Conservation (phyloP, 2,329 filamentous ascomycete genomes). For the Colletotrichum sp. region DNA sequence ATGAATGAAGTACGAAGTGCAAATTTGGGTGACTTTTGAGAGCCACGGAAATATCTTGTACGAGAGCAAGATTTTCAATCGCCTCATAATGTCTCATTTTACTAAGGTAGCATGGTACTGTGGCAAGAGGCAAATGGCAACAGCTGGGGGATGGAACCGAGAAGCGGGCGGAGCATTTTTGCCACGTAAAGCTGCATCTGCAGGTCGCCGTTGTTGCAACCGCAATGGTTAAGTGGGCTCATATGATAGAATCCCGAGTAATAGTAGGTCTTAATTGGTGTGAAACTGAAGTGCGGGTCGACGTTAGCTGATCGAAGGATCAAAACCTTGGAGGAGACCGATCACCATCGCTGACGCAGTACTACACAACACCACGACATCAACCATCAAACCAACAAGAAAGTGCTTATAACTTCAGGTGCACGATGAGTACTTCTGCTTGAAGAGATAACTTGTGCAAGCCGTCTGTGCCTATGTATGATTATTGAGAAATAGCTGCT, state of each 20-base stretch:
- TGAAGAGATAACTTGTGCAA: rapidly evolving
- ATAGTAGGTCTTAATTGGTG: background rate
- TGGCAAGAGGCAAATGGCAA: too few relatives aligned
- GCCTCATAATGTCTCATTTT: too few relatives aligned
- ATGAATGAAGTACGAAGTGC: rapidly evolving
- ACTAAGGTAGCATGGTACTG: too few relatives aligned
- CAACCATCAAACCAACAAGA: background rate
- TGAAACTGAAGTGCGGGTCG: background rate
- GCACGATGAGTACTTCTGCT: rapidly evolving
- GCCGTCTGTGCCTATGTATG: background rate
- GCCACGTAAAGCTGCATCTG: background rate
- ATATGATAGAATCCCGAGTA: background rate
- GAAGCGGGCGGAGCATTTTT: background rate
- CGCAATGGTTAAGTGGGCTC: background rate
- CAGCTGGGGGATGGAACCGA: too few relatives aligned
- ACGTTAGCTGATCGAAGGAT: background rate
- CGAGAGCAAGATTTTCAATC: too few relatives aligned
- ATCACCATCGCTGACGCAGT: background rate
- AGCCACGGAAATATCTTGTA: rapidly evolving
- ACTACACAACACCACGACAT: background rate
- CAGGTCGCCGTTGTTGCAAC: background rate
- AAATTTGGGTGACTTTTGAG: background rate
- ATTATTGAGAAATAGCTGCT: rapidly evolving
- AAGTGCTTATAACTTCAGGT: background rate
- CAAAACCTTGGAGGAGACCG: background rate